phyloP scores from a whole-genome alignment of 352 stramenopile genomes.

The Phytophthora europaea region DNA sequence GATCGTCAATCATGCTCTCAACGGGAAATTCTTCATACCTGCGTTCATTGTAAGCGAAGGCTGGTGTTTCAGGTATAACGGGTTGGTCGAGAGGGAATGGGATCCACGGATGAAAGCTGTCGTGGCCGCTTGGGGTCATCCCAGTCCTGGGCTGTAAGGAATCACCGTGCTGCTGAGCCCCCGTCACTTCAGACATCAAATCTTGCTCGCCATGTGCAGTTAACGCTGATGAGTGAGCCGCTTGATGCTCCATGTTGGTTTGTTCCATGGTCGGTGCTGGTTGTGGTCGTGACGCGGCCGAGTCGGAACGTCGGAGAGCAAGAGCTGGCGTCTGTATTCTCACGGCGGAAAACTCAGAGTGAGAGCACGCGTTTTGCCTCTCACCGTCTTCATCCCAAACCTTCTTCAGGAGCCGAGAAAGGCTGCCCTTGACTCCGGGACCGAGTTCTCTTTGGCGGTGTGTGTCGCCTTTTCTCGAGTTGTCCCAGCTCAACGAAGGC shows the following conservation, averaged over 20 bases:
- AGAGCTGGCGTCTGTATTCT: constrained; percentile 30
- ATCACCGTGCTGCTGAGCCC: constrained; percentile 19
- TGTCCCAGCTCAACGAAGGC: constrained; percentile 15
- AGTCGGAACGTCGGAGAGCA: neutral
- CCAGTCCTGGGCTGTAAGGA: constrained; percentile 26
- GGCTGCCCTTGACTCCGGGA: constrained; percentile 12
- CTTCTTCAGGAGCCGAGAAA: constrained; percentile 44
- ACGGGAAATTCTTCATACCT: constrained; percentile 23
- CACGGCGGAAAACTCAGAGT: constrained; percentile 36
- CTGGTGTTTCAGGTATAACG: constrained; percentile 24
- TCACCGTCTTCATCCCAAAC: constrained; percentile 22
- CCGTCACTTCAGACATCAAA: constrained; percentile 8
- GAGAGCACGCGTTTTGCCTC: constrained; percentile 23
- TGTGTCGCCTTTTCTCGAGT: constrained; percentile 39
- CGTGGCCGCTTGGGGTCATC: constrained; percentile 39
- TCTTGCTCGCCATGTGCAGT: constrained; percentile 16
- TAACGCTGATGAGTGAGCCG: neutral
- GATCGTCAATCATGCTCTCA: neutral
- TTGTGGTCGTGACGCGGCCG: neutral
- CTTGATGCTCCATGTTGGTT: neutral
- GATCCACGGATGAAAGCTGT: constrained; percentile 26
- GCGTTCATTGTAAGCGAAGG: constrained; percentile 21
- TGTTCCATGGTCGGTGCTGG: constrained; percentile 21
- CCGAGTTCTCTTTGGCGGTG: constrained; percentile 4
- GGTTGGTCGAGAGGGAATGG: constrained; percentile 23